Evolutionary conservation across 352 stramenopile genomes (phyloP), one percentile per base, ranked within the genome.

Genomic region (Phytophthora pistaciae): DNA sequence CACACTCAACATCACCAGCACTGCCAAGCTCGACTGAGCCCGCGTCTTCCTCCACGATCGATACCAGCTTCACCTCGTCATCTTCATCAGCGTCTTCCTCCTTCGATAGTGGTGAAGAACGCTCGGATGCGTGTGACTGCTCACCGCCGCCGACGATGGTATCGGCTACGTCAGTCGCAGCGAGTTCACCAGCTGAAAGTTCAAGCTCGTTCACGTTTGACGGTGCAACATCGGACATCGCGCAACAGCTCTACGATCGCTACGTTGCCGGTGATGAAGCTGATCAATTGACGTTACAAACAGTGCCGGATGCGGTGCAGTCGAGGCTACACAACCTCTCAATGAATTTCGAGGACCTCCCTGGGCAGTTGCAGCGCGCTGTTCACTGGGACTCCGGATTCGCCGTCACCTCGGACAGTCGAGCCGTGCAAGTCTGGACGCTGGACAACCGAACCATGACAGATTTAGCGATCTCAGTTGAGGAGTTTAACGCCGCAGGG

Each of bases 341-440:
- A 4, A 7, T 66, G 25, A 33, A 14, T 14, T 81, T 76, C 42
- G 44, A 67, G 16, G 63, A 75, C 7, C 61, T 81, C 8, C 70
- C 70, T 6, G 72, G 68, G 16, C 25, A 75, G 23, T 53, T 80
- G 29, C 76, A 83, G 21, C 73, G 73, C 10, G 72, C 76, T 18
- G 27, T 83, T 6, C 57, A 81, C 0, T 83, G 76, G 76, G 76
- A 83, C 55, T 70, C 73, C 31, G 76, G 76, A 33, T 72, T 80
- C 46, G 61, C 31, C 21, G 55, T 78, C 48, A 60, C 61, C 18
- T 48, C 42, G 2, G 52, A 72, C 36, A n/a, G 65, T 20, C 59
- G 14, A 3, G 60, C 54, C 1, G 42, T 74, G 36, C 57, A 70
- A 42, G 53, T 80, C 8, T 80, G 61, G 59, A 74, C 68, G 3